Percentiles rank a stretch among this genome's conserved stretches.
These are phyloP conservation scores for Candida ascalaphidarum DNA, from an alignment of 805 yeast species.

Conservation along the genomic window DNA sequence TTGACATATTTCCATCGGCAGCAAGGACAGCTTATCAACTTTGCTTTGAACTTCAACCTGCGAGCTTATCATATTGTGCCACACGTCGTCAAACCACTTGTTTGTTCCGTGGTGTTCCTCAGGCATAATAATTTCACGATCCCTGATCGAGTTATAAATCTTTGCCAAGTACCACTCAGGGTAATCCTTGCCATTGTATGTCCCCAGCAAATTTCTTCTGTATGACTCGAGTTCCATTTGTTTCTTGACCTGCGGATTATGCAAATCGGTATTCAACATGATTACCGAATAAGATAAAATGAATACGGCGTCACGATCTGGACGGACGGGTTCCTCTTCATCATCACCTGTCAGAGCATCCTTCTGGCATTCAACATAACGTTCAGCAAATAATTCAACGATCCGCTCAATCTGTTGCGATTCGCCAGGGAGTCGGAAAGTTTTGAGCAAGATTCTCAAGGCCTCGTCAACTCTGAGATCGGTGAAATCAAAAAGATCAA, in stretches of 20 bases:
- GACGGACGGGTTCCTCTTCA: conserved; percentile 44
- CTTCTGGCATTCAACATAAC: conserved; percentile 60
- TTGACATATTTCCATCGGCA: conserved; percentile 34
- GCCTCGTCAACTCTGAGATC: conserved; percentile 90
- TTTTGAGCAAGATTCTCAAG: conserved; percentile 66
- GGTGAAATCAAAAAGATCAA: conserved; percentile 64
- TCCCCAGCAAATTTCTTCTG: conserved; percentile 70
- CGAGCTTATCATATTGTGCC: conserved; percentile 63
- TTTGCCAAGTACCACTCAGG: conserved; percentile 78
- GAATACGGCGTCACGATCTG: conserved; percentile 81
- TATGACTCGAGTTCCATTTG: conserved; percentile 88
- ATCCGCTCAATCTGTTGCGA: conserved; percentile 93
- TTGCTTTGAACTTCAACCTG: conserved; percentile 22
- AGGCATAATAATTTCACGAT: conserved; percentile 91
- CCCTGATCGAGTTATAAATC: conserved; percentile 72
- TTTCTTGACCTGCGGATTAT: conserved; percentile 84
- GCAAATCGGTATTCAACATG: conserved; percentile 88
- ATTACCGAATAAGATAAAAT: conserved; percentile 86
- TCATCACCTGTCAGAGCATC: conserved; percentile 4
- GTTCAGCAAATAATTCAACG: conserved; percentile 76
- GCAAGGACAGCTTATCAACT: conserved; percentile 6
- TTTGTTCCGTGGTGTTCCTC: conserved; percentile 94
- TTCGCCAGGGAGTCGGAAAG: conserved; percentile 93
- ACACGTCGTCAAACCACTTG: conserved; percentile 82
- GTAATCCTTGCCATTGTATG: conserved; percentile 67